Evolutionary conservation across 345 rosid species (phyloP), one percentile per base, ranked within the genome.

Genomic region (Carallia pectinifolia): DNA sequence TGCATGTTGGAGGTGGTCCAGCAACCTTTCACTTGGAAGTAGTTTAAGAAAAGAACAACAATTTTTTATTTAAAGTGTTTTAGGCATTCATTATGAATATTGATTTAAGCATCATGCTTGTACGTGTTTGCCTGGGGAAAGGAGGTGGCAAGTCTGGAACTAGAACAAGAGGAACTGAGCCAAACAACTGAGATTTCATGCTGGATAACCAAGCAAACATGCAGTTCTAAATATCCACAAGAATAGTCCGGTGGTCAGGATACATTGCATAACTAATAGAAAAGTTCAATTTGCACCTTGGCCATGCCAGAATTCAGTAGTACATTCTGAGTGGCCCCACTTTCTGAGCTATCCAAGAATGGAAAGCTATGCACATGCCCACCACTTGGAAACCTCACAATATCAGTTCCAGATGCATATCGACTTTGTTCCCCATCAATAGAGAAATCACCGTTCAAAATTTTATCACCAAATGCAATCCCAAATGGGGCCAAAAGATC

Each of bases 351-450:
- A 83, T 94, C 99, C 74, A 85, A 77, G 74, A 94, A 85, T 74
- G 97, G 97, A 77, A 90, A 94, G 65, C 89, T 85, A 81, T 92
- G 99, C 33, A 88, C 76, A 79, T 81, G 86, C 30, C 99, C 99
- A 76, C 93, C 93, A 47, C 83, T 80, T 5, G 99, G 99, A 81
- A 94, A 94, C 85, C 92, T 85, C 70, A 82, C 93, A 75, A 94
- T 90, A 78, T 94, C 87, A 66, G 97, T 87, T 77, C 99, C 99
- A 72, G 97, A 94, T 67, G 99, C 99, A 80, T 92, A 94, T 73
- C 99, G 89, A 73, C 93, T 94, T 87, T 92, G 97, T 83, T 91
- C 97, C 58, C 97, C 96, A 62, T 92, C 85, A 76, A 94, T 82
- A 58, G 90, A 85, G 74, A 88, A 94, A 77, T 92, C 99, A 16